Conservation (phyloP, 371 early-diverging fungal genomes). For the Entomophthora muscae region DNA sequence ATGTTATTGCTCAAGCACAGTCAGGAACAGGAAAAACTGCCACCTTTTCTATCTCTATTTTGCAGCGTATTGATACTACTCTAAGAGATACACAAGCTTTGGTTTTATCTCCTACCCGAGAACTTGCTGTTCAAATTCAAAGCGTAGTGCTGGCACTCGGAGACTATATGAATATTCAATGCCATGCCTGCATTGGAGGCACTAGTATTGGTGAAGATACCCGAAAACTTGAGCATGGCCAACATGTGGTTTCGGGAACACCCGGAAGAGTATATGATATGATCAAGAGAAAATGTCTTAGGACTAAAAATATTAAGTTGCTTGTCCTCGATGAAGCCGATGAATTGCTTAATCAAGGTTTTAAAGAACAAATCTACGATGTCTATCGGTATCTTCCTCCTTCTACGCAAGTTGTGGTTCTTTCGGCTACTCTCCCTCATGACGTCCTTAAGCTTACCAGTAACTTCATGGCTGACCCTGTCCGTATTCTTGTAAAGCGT, state of each 20-base stretch:
- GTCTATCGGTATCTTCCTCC: slow-evolving; percentile 90
- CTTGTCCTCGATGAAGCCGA: slow-evolving; percentile 99
- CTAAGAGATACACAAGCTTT: slow-evolving; percentile 87
- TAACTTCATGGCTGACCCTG: slow-evolving; percentile 95
- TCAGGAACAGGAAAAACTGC: slow-evolving; percentile 99
- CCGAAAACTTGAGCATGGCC: slow-evolving; percentile 65
- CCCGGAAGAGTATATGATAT: slow-evolving; percentile 99
- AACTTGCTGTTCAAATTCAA: slow-evolving; percentile 96
- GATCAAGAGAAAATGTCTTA: slow-evolving; percentile 80
- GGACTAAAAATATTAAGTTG: slow-evolving; percentile 83
- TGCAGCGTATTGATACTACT: slow-evolving; percentile 82
- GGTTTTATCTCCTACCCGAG: slow-evolving; percentile 97
- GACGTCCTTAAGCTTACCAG: slow-evolving; percentile 95
- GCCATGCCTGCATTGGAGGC: slow-evolving; percentile 97
- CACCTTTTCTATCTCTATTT: slow-evolving; percentile 95
- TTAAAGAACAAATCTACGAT: slow-evolving; percentile 97
- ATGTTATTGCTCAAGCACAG: slow-evolving; percentile 99
- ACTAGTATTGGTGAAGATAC: slow-evolving; percentile 85
- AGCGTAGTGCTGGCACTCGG: slow-evolving; percentile 81
- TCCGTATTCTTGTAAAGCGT: slow-evolving; percentile 98
- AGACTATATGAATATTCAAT: slow-evolving; percentile 85
- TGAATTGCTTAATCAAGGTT: slow-evolving; percentile 94
- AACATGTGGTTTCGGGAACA: slow-evolving; percentile 96
- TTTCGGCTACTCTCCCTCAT: slow-evolving; percentile 93
- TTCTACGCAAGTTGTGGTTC: slow-evolving; percentile 91